Conservation (phyloP, 2,329 filamentous ascomycete species). For the Teratosphaeria epicoccoides region DNA sequence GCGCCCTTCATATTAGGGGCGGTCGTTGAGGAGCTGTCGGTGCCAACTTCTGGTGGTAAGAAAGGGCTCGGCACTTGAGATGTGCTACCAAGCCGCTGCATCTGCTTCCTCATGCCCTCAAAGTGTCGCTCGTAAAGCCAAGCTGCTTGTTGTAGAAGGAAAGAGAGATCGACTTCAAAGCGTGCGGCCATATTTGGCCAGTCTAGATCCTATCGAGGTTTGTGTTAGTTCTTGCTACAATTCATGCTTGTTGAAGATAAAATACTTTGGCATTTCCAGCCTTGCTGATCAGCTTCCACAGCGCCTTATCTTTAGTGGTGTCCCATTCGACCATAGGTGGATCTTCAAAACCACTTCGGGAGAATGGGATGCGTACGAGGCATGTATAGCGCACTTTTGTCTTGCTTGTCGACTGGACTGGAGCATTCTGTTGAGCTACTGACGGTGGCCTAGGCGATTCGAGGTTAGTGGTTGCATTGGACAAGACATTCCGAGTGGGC, state of each 20-base stretch:
- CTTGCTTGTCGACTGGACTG: conserved; percentile 1
- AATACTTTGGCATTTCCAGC: conserved; percentile 54
- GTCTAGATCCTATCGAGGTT: conserved; percentile 56
- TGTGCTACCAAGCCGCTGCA: conserved; percentile 55
- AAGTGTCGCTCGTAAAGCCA: conserved; percentile 89
- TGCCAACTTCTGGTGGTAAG: conserved; percentile 2
- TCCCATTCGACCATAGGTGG: conserved; percentile 86
- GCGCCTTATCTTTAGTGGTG: conserved; percentile 67
- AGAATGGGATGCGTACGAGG: conserved; percentile 81
- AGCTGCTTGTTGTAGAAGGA: conserved; percentile 84
- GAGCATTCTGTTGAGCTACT: neutral
- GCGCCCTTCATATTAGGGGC: conserved; percentile 1
- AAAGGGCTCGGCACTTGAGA: conserved; percentile 2
- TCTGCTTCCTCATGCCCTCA: conserved; percentile 79
- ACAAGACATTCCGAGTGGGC: neutral
- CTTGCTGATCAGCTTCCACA: conserved; percentile 85
- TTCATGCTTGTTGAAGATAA: neutral
- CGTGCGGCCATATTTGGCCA: conserved; percentile 44
- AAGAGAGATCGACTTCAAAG: conserved; percentile 78
- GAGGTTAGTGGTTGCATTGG: conserved; percentile 1
- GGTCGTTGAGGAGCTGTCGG: neutral
- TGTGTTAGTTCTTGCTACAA: neutral
- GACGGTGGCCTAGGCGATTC: neutral
- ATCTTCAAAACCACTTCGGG: conserved; percentile 77
- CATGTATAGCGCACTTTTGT: conserved; percentile 48